phyloP scores from a whole-genome alignment of 768 basidiomycete genomes.

The Phlebiopsis gigantea region DNA sequence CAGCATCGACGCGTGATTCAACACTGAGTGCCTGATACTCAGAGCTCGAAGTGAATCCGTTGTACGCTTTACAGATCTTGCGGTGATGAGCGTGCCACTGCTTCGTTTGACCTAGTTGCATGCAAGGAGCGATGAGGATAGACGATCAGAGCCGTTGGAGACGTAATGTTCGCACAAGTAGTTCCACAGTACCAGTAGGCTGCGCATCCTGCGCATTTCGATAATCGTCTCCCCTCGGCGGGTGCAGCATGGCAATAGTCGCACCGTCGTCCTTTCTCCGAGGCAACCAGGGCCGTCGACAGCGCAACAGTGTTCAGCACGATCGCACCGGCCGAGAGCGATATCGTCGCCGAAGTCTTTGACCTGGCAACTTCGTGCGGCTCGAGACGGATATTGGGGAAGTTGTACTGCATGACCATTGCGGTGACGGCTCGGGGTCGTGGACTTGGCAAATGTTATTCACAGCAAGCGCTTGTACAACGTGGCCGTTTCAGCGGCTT shows the following conservation, averaged over 20 bases:
- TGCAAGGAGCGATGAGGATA: constrained; percentile 9
- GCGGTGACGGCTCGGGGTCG: neutral
- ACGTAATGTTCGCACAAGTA: constrained; percentile 42
- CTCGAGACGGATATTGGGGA: constrained; percentile 29
- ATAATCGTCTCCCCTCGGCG: constrained; percentile 31
- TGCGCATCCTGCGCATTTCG: constrained; percentile 60
- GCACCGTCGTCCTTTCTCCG: constrained; percentile 61
- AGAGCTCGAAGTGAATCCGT: constrained; percentile 39
- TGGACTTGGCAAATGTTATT: neutral
- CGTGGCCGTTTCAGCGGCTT: neutral
- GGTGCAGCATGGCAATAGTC: constrained; percentile 51
- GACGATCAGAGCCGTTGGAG: constrained; percentile 2
- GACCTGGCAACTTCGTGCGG: constrained; percentile 44
- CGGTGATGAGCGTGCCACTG: constrained; percentile 68
- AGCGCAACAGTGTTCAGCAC: constrained; percentile 44
- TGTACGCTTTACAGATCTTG: constrained; percentile 59
- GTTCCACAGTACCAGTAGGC: constrained; percentile 70
- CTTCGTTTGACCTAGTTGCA: constrained; percentile 50
- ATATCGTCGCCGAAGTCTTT: constrained; percentile 39
- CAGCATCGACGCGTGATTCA: constrained; percentile 54
- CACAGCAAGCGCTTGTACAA: neutral
- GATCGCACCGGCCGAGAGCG: constrained; percentile 39
- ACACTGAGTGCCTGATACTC: constrained; percentile 43
- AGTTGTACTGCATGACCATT: constrained; percentile 1
- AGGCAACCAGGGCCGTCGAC: constrained; percentile 42